Evolutionary conservation across 2,329 filamentous ascomycete species (phyloP).

Genomic region (Aureobasidium sp.): DNA sequence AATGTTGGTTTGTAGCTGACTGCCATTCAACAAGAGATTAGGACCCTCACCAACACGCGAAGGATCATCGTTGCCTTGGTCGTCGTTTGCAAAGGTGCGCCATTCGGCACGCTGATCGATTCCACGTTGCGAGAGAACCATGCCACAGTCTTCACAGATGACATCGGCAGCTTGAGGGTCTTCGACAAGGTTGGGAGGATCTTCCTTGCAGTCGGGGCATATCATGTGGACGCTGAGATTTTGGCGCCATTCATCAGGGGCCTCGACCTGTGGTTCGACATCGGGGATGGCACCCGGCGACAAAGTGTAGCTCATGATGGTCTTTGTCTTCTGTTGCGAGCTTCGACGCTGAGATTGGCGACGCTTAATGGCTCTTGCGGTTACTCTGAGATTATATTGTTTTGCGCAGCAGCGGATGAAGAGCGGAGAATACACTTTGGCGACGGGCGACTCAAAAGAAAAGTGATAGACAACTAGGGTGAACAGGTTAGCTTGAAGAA

Average conservation of each 20-base stretch:
- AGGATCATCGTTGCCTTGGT: slow-evolving; percentile 91
- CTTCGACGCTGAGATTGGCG: slow-evolving; percentile 31
- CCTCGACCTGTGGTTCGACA: slow-evolving; percentile 25
- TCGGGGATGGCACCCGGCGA: slow-evolving; percentile 38
- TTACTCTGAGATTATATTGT: slow-evolving; percentile 37
- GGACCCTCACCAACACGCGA: slow-evolving; percentile 94
- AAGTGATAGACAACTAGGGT: not conserved
- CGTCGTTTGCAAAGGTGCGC: slow-evolving; percentile 98
- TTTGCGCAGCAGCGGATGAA: slow-evolving; percentile 48
- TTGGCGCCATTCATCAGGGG: slow-evolving; percentile 55
- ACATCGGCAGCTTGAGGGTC: slow-evolving; percentile 89
- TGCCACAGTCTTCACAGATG: slow-evolving; percentile 83
- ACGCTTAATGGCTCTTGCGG: slow-evolving; percentile 36
- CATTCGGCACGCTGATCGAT: slow-evolving; percentile 96
- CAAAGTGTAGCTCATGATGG: slow-evolving; percentile 27
- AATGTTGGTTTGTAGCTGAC: slow-evolving; percentile 81
- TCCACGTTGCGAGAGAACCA: slow-evolving; percentile 82
- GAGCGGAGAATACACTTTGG: slow-evolving; percentile 64
- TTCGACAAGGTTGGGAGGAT: slow-evolving; percentile 85
- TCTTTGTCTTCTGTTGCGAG: slow-evolving; percentile 16
- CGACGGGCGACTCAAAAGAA: slow-evolving; percentile 25
- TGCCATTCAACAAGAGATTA: slow-evolving; percentile 82
- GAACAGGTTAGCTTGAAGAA: not conserved
- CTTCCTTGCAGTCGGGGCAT: slow-evolving; percentile 84
- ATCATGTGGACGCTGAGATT: slow-evolving; percentile 80